A percentile compares a stretch with the other conserved stretches of the same genome.
Conservation (phyloP, 441 rosid genomes). For the Codiaeum variegatum region DNA sequence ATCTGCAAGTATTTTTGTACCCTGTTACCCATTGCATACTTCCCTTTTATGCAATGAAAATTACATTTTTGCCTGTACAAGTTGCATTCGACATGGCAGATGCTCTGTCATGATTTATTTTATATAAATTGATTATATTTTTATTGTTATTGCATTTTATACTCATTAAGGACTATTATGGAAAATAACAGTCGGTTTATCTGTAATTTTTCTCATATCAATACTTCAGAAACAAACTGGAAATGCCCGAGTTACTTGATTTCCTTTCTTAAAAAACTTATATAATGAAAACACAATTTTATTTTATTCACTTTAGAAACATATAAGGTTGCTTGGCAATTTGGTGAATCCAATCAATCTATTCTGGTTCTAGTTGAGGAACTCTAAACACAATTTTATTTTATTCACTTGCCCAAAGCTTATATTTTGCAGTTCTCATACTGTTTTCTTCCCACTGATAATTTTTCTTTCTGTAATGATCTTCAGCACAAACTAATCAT, state of each 20-base stretch:
- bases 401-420: neutral
- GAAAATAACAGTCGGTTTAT: neutral
- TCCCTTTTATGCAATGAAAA: neutral
- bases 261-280: neutral
- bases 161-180: neutral
- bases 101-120: slow-evolving; percentile 2
- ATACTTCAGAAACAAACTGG: slow-evolving; percentile 4
- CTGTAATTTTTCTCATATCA: neutral
- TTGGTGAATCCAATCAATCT: slow-evolving; percentile 12
- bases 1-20: slow-evolving; percentile 9
- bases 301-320: no score
- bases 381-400: slow-evolving; percentile 13
- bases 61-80: neutral
- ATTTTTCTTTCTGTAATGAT: slow-evolving; percentile 21
- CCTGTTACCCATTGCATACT: neutral
- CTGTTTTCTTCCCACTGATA: slow-evolving; percentile 19
- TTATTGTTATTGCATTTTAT: neutral
- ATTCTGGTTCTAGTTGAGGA: slow-evolving; percentile 9
- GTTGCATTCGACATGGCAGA: neutral
- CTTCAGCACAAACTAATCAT: slow-evolving; percentile 76
- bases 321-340: neutral
- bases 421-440: neutral
- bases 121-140: neutral
- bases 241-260: neutral
- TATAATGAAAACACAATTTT: neutral